A percentile compares a stretch with the other conserved stretches of the same genome.
Conservation (phyloP, 441 rosid genomes). For the Populus hybrid region DNA sequence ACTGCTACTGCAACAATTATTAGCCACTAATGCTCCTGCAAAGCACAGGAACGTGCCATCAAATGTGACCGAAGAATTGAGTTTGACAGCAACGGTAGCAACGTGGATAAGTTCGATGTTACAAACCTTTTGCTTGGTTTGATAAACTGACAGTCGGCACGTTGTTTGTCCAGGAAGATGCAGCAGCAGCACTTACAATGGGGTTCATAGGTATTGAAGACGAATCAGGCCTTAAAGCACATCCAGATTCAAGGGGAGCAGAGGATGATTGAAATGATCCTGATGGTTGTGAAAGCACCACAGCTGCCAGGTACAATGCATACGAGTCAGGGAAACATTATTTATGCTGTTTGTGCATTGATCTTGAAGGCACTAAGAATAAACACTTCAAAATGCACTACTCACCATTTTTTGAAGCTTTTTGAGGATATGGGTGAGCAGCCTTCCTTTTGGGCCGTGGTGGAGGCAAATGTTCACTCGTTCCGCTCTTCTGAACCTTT, state of each 20-base stretch:
- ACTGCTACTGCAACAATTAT: conserved; percentile 70
- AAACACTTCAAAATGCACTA: not conserved
- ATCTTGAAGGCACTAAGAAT: not conserved
- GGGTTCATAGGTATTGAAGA: conserved; percentile 58
- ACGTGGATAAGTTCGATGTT: not conserved
- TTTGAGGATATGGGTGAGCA: conserved; percentile 87
- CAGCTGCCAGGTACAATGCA: conserved; percentile 2
- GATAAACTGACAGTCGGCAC: conserved; percentile 48
- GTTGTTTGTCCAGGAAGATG: conserved; percentile 60
- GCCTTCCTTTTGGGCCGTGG: conserved; percentile 39
- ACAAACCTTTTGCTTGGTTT: conserved; percentile 47
- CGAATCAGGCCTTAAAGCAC: conserved; percentile 50
- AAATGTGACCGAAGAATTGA: conserved; percentile 10
- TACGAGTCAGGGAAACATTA: not conserved
- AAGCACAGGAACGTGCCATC: conserved; percentile 15
- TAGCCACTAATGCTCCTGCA: conserved; percentile 43
- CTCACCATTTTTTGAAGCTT: conserved; percentile 69
- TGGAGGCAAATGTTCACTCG: too few species aligned
- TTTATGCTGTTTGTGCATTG: not conserved
- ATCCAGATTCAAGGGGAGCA: conserved; percentile 48
- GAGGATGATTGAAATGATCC: conserved; percentile 57
- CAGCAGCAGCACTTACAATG: conserved; percentile 37
- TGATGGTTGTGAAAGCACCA: conserved; percentile 39
- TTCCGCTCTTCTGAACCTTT: conserved; percentile 35
- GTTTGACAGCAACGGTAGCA: not conserved